Conservation (phyloP, 116 monocot genomes). For the Cymodocea nodosa region DNA sequence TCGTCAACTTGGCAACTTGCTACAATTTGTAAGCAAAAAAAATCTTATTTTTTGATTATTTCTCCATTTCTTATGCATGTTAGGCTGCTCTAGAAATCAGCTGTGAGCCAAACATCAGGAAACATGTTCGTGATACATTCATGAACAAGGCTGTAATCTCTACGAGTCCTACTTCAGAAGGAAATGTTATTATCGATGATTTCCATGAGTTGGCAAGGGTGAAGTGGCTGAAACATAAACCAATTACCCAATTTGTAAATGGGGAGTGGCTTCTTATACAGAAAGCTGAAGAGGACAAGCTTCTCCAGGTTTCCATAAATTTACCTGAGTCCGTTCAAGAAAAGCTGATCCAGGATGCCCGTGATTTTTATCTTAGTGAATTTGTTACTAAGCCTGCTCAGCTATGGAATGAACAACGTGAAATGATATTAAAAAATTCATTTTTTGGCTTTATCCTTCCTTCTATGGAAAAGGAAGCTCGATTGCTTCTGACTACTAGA, state of each 20-base stretch:
- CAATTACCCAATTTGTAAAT: conserved; percentile 59
- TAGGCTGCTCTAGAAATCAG: conserved; percentile 93
- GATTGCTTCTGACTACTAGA: conserved; percentile 49
- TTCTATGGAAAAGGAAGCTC: conserved; percentile 91
- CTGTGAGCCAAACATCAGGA: conserved; percentile 80
- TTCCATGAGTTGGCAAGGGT: conserved; percentile 68
- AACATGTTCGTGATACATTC: conserved; percentile 60
- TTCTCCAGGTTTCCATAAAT: conserved; percentile 75
- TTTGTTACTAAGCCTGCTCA: conserved; percentile 73
- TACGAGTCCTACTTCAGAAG: conserved; percentile 79
- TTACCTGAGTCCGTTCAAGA: conserved; percentile 44
- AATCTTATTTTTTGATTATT: background rate
- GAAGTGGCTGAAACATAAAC: conserved; percentile 82
- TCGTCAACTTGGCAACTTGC: too few relatives aligned
- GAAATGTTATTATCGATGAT: conserved; percentile 60
- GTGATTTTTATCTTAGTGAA: conserved; percentile 71
- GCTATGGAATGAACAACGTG: conserved; percentile 85
- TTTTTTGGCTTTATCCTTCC: conserved; percentile 68
- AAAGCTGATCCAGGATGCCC: conserved; percentile 52
- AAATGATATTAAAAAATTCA: conserved; percentile 67
- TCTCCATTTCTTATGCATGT: background rate
- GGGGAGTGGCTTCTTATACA: conserved; percentile 88
- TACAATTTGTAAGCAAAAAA: too few relatives aligned
- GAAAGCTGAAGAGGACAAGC: conserved; percentile 94
- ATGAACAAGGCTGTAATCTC: conserved; percentile 77